A percentile compares a stretch with the other conserved stretches of the same genome.
Evolutionary conservation across 2,329 filamentous ascomycete species (phyloP).

Genomic region (Monosporascus sp.): DNA sequence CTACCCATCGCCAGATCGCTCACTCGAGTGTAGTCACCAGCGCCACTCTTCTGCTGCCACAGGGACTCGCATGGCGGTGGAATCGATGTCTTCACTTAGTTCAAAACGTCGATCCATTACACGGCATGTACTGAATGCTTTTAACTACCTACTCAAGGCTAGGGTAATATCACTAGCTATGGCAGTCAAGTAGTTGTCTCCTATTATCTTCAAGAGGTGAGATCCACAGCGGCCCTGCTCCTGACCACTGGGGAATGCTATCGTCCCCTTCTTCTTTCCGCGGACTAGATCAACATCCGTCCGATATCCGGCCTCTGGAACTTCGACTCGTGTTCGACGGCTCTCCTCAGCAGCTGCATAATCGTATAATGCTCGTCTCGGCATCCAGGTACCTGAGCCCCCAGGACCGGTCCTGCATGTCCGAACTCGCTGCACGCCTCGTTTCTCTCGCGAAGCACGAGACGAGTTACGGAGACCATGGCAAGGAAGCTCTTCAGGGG

Average conservation of each 20-base stretch:
- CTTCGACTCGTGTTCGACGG: background rate
- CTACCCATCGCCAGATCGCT: slow-evolving; percentile 16
- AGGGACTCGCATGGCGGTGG: slow-evolving; percentile 17
- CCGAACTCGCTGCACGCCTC: background rate
- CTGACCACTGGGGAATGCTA: background rate
- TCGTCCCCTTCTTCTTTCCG: background rate
- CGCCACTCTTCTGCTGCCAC: slow-evolving; percentile 20
- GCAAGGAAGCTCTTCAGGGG: background rate
- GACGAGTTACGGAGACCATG: background rate
- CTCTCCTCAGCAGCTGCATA: background rate
- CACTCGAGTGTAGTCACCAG: slow-evolving; percentile 16
- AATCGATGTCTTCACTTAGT: background rate
- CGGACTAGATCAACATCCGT: background rate
- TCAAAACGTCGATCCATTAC: background rate
- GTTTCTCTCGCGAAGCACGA: background rate
- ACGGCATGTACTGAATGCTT: background rate
- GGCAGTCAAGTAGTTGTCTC: background rate
- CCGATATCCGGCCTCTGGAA: background rate
- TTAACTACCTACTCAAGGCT: too few relatives aligned
- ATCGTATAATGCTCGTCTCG: background rate
- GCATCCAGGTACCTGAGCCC: background rate
- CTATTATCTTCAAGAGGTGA: background rate
- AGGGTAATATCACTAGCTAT: background rate
- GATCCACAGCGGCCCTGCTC: background rate
- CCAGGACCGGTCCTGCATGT: background rate